Percentiles rank a stretch among this genome's conserved stretches.
phyloP scores from a whole-genome alignment of 306 rosid species.

The Lagenaria siceraria region DNA sequence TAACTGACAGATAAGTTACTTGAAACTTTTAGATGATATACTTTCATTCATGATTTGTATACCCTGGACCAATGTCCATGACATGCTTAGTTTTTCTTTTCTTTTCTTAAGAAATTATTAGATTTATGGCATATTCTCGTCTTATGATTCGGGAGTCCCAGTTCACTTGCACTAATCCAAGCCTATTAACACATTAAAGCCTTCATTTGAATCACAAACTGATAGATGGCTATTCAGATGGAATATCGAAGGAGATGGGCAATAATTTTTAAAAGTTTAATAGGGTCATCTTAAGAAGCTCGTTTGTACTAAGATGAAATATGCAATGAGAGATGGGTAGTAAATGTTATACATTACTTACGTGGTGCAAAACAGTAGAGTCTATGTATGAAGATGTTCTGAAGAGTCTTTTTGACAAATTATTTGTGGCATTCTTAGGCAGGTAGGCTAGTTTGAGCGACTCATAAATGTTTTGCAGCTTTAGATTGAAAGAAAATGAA shows the following conservation, averaged over 20 bases:
- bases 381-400: too few relatives aligned
- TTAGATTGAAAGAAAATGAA: too few relatives aligned
- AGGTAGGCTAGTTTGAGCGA: too few relatives aligned
- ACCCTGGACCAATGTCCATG: background rate
- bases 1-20: background rate
- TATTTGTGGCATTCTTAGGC: too few relatives aligned
- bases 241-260: background rate
- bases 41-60: background rate
- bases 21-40: background rate
- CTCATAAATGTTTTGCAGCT: too few relatives aligned
- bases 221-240: background rate
- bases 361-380: background rate
- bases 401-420: too few relatives aligned
- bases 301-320: too few relatives aligned
- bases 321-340: too few relatives aligned
- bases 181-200: background rate
- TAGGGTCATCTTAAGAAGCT: too few relatives aligned
- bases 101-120: background rate
- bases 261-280: too few relatives aligned
- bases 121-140: background rate
- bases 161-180: background rate
- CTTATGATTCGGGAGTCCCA: background rate
- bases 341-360: background rate
- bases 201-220: background rate
- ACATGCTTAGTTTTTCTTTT: background rate